Conservation (phyloP, 176 grass and related monocot genomes). For the Areca catechu region DNA sequence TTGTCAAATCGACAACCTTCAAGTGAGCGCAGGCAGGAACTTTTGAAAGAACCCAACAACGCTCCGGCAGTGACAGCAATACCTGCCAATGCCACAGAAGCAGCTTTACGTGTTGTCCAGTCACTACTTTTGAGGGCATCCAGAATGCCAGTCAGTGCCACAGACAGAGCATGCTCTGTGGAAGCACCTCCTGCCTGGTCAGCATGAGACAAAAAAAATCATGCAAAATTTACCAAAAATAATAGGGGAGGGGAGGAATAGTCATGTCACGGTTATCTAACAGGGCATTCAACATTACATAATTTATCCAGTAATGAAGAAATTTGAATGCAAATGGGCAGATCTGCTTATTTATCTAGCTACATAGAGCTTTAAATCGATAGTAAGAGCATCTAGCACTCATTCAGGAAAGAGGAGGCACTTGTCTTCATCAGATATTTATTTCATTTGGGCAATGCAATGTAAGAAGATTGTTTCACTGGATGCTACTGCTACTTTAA, state of each 20-base stretch:
- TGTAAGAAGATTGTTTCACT: no score
- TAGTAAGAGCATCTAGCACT: no score
- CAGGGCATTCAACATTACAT: no score
- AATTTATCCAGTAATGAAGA: no score
- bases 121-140: slow-evolving; percentile 78
- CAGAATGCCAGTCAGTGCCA: slow-evolving; percentile 66
- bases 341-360: no score
- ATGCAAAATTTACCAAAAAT: slow-evolving; percentile 10
- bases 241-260: not conserved
- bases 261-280: no score
- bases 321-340: no score
- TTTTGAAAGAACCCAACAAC: slow-evolving; percentile 53
- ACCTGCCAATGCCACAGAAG: slow-evolving; percentile 60
- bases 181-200: slow-evolving; percentile 76
- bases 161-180: slow-evolving; percentile 49
- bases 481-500: no score
- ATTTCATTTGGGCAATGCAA: no score
- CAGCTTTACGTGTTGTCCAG: slow-evolving; percentile 83
- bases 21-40: slow-evolving; percentile 67
- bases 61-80: slow-evolving; percentile 62
- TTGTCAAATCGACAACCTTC: slow-evolving; percentile 93
- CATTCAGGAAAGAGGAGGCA: no score
- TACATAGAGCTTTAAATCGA: no score
- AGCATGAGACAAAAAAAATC: not conserved
- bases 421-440: no score